Evolutionary conservation across 192 early-diverging fungal genomes (phyloP).

Genomic region (Coemansia sp.): DNA sequence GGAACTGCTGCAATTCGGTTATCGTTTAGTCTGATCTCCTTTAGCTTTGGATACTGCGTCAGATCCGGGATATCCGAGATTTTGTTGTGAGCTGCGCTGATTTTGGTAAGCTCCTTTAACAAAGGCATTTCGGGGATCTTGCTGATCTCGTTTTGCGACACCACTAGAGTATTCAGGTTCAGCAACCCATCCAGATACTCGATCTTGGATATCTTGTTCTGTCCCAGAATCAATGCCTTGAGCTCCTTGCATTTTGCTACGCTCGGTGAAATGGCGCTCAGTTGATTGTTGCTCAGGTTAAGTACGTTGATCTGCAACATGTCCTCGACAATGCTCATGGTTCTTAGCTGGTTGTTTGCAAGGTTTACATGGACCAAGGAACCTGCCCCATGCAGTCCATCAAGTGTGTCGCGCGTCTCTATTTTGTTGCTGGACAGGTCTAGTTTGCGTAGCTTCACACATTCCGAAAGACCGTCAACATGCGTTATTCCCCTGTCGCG

Average conservation of each 20-base stretch:
- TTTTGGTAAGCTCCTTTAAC: conserved; percentile 69
- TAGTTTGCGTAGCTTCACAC: conserved; percentile 55
- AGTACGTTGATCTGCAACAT: conserved; percentile 55
- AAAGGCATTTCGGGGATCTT: conserved; percentile 58
- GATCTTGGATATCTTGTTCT: conserved; percentile 70
- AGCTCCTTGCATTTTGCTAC: conserved; percentile 61
- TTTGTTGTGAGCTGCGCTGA: conserved; percentile 75
- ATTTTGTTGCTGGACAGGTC: conserved; percentile 69
- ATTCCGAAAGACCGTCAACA: conserved; percentile 71
- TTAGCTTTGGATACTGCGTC: conserved; percentile 58
- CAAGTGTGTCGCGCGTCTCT: conserved; percentile 58
- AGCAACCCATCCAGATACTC: conserved; percentile 63
- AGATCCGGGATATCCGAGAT: conserved; percentile 71
- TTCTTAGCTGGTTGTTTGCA: conserved; percentile 61
- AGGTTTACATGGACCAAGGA: conserved; percentile 64
- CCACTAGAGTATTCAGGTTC: conserved; percentile 74
- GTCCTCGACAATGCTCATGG: conserved; percentile 13
- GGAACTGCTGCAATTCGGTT: conserved; percentile 69
- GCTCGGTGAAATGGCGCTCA: conserved; percentile 62
- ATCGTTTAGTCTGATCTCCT: conserved; percentile 76
- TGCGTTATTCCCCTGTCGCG: conserved; percentile 62
- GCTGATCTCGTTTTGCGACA: conserved; percentile 77
- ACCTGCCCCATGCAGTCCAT: conserved; percentile 57
- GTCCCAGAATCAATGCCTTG: conserved; percentile 78
- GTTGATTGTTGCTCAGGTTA: conserved; percentile 71